These are phyloP conservation scores for Helotiales sp. DNA, from an alignment of 2,329 filamentous ascomycete species.

Conservation along the genomic window DNA sequence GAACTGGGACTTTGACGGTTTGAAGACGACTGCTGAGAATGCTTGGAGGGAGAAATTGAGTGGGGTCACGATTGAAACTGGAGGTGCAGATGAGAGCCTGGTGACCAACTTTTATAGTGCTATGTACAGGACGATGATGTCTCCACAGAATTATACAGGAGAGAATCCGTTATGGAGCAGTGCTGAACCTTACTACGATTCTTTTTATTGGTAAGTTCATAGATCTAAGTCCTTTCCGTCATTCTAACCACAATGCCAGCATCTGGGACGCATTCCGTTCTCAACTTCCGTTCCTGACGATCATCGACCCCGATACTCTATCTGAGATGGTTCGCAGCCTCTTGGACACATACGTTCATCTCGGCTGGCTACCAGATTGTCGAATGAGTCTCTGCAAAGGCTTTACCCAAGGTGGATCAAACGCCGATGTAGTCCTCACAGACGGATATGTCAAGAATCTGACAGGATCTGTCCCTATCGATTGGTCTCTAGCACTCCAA, in stretches of 20 bases:
- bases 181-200: conserved; percentile 71
- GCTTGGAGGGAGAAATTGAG: conserved; percentile 63
- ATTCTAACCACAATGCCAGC: conserved; percentile 39
- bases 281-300: conserved; percentile 66
- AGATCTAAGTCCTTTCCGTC: conserved; percentile 39
- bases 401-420: conserved; percentile 70
- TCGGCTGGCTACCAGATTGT: conserved; percentile 42
- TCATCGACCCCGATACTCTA: conserved; percentile 63
- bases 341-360: conserved; percentile 67
- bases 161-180: conserved; percentile 70
- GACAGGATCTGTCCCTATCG: conserved; percentile 48
- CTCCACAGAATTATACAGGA: conserved; percentile 71
- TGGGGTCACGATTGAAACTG: conserved; percentile 52
- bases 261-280: conserved; percentile 73
- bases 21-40: conserved; percentile 51
- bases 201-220: conserved; percentile 45
- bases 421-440: conserved; percentile 67
- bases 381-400: conserved; percentile 72
- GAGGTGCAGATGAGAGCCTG: conserved; percentile 52
- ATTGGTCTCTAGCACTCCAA: conserved; percentile 69
- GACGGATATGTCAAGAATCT: conserved; percentile 70
- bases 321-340: conserved; percentile 69
- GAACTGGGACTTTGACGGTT: conserved; percentile 60
- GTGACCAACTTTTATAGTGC: conserved; percentile 67
- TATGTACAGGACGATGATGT: conserved; percentile 68